phyloP scores from a whole-genome alignment of 495 filamentous ascomycete species.

The Neurospora sp. region DNA sequence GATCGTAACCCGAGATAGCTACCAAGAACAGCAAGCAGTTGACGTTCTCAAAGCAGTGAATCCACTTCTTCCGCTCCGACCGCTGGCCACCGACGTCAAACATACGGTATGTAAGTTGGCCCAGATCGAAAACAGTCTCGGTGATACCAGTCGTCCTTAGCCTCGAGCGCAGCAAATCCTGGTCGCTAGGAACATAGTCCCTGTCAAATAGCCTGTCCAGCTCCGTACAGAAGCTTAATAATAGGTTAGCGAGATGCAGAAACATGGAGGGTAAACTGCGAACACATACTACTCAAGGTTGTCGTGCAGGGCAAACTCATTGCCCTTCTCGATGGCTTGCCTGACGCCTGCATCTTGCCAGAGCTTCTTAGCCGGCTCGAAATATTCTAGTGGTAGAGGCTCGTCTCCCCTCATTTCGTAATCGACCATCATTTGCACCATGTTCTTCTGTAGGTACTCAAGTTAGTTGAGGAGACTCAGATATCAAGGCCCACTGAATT shows the following conservation, averaged over 20 bases:
- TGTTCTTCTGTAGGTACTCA: constrained; percentile 33
- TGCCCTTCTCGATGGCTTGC: constrained; percentile 75
- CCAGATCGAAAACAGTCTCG: constrained; percentile 91
- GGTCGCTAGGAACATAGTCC: constrained; percentile 88
- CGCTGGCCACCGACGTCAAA: constrained; percentile 97
- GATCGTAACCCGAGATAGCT: constrained; percentile 93
- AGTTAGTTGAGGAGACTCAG: not conserved
- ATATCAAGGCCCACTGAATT: not conserved
- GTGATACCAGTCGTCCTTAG: constrained; percentile 94
- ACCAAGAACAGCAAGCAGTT: constrained; percentile 89
- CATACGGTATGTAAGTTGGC: constrained; percentile 94
- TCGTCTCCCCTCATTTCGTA: constrained; percentile 71
- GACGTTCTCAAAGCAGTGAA: constrained; percentile 98
- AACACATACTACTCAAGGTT: constrained; percentile 79
- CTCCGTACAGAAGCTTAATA: constrained; percentile 73
- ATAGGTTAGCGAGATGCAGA: not conserved
- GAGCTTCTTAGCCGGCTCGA: constrained; percentile 69
- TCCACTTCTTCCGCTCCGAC: constrained; percentile 99
- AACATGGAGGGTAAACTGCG: not conserved
- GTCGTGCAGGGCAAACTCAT: constrained; percentile 94
- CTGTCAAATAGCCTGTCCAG: constrained; percentile 81
- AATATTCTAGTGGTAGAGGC: constrained; percentile 56
- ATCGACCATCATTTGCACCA: constrained; percentile 46
- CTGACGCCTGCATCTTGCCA: constrained; percentile 82
- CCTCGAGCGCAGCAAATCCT: constrained; percentile 88